Evolutionary conservation across 139 green algal genomes (phyloP).

Genomic region (Pleodorina starrii): DNA sequence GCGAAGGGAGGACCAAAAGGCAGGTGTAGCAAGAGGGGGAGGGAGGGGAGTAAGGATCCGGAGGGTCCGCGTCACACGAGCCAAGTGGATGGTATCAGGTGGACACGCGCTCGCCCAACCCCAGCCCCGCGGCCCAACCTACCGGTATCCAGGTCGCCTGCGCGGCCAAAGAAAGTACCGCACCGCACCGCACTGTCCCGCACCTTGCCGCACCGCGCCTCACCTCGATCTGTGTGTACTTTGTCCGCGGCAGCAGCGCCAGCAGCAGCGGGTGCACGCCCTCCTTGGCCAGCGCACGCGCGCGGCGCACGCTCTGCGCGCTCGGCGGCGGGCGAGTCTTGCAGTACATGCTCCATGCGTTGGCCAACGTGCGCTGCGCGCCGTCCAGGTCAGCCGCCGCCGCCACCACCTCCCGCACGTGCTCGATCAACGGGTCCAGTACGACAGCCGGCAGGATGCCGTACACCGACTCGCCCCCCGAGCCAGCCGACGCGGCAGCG

Average conservation of each 20-base stretch:
- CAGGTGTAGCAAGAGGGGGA: too few species aligned
- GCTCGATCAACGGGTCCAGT: constrained; percentile 80
- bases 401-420: constrained; percentile 65
- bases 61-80: too few species aligned
- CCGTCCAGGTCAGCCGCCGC: constrained; percentile 64
- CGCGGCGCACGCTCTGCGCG: constrained; percentile 79
- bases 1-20: too few species aligned
- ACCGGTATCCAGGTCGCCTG: too few species aligned
- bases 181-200: too few species aligned
- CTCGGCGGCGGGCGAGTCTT: constrained; percentile 87
- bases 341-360: constrained; percentile 92
- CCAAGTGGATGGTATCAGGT: too few species aligned
- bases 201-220: neutral
- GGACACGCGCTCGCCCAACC: too few species aligned
- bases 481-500: neutral
- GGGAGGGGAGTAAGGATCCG: too few species aligned
- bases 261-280: constrained; percentile 88
- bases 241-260: constrained; percentile 61
- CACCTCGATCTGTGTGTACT: constrained; percentile 60
- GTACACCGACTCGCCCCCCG: constrained; percentile 66
- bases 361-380: constrained; percentile 62
- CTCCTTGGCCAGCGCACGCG: constrained; percentile 74
- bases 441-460: constrained; percentile 79
- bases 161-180: too few species aligned
- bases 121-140: too few species aligned